Base-by-base conservation (phyloP, 2,329 filamentous ascomycete genomes). In the Sphaerulina musiva region DNA sequence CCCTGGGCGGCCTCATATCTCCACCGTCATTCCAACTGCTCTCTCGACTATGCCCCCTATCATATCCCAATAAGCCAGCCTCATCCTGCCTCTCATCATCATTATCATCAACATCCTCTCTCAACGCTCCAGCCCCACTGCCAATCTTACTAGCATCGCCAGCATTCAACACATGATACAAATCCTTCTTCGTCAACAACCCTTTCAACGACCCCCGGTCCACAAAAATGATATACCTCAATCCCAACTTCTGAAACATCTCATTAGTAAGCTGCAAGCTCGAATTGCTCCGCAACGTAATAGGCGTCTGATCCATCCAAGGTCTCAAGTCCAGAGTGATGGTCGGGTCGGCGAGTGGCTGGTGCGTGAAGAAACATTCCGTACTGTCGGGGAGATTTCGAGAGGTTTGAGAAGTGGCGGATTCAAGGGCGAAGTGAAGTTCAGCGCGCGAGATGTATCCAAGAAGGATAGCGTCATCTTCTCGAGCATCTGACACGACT, bases 231-330 rank as follows among this genome's bases (percentile, higher is more conserved):
- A 98, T 82, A 73, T 97, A 96, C 48, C 92, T 81, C 58, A 98
- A 74, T 17, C 93, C 93, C 7, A 98, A 81, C 68, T 92, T 92
- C 74, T 95, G 90, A 72, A 98, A 97, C 79, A 98, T 95, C 54
- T 81, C 85, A 23, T 95, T 85, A 3, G 88, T 89, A n/a, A 97
- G 80, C 68, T 91, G 84, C 56, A 98, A 82, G 55, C 79, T 85
- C 12, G 84, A 84, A 59, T 84, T 81, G 20, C 83, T 84, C 41
- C 89, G 87, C 14, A 97, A 78, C 0, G 93, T 97, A 45, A 98
- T 87, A 0, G 93, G 93, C 0, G 93, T 98, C 71, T 96, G 92
- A 70, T 98, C 93, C 90, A 98, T 96, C 93, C 93, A 98, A 2
- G 91, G 91, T 6, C 92, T 79, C 9, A 98, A 79, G 72, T 98